Percentiles rank a stretch among this genome's conserved stretches.
These are phyloP conservation scores for Akanthomyces muscarius DNA, from an alignment of 2,329 filamentous ascomycete species.

Conservation along the genomic window DNA sequence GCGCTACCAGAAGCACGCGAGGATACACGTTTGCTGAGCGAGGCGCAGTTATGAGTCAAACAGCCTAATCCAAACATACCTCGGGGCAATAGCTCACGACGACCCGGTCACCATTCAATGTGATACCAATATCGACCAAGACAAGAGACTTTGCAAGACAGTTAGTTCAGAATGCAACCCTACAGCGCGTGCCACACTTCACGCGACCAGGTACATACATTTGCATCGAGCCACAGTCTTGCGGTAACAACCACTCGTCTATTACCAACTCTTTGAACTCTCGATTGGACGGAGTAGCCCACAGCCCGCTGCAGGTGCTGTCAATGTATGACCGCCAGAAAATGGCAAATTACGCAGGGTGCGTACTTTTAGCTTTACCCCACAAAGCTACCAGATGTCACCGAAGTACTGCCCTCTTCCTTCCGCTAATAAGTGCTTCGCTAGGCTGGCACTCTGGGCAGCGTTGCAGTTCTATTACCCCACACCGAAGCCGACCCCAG, in stretches of 20 bases:
- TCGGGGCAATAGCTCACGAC: not conserved
- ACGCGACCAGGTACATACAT: conserved; percentile 5
- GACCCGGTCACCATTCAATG: not conserved
- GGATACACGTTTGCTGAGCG: not conserved
- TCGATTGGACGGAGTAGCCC: not conserved
- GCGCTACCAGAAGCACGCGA: not conserved
- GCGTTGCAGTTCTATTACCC: not conserved
- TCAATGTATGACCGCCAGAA: not conserved
- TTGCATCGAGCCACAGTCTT: not conserved
- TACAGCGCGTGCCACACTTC: not conserved
- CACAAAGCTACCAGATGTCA: conserved; percentile 4
- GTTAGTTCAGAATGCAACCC: not conserved
- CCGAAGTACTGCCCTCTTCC: conserved; percentile 10
- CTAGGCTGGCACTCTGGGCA: not conserved
- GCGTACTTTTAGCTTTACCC: not conserved
- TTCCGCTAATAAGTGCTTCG: not conserved
- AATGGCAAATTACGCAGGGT: not conserved
- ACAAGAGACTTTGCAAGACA: not conserved
- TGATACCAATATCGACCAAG: not conserved
- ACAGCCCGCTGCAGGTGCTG: not conserved
- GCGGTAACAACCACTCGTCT: not conserved
- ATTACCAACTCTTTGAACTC: not conserved
- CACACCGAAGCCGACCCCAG: conserved; percentile 2
- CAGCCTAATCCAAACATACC: not conserved
- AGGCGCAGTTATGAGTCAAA: not conserved